Conservation (phyloP, 345 rosid genomes). For the Turnera subulata region DNA sequence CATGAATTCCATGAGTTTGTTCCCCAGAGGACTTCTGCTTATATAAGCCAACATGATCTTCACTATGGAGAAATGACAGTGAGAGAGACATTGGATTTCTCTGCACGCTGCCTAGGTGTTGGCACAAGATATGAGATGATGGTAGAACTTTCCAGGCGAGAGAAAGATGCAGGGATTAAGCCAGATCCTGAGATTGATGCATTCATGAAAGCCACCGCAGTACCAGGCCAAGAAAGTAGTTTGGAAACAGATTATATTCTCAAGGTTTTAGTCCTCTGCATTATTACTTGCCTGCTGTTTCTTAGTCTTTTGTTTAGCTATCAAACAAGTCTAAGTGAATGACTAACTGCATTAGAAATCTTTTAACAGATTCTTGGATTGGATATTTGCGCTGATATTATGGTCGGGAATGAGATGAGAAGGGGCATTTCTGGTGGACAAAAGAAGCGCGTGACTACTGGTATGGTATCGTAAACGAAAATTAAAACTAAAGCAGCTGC, state of each 20-base stretch:
- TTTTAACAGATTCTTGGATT: slow-evolving; percentile 48
- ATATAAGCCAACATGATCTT: slow-evolving; percentile 43
- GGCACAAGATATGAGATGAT: slow-evolving; percentile 44
- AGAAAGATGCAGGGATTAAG: slow-evolving; percentile 38
- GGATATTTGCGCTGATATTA: slow-evolving; percentile 40
- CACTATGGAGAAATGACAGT: slow-evolving; percentile 50
- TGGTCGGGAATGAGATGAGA: slow-evolving; percentile 44
- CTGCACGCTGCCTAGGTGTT: slow-evolving; percentile 47
- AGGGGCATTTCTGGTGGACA: slow-evolving; percentile 49
- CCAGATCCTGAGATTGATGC: slow-evolving; percentile 48
- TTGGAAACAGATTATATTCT: slow-evolving; percentile 44
- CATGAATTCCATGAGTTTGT: slow-evolving; percentile 39
- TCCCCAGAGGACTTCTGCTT: slow-evolving; percentile 44
- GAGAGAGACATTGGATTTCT: slow-evolving; percentile 45
- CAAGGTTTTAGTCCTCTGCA: too few relatives aligned
- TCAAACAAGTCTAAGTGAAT: too few relatives aligned
- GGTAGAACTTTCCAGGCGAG: slow-evolving; percentile 40
- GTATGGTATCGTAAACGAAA: too few relatives aligned
- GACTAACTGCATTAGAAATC: too few relatives aligned
- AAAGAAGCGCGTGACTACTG: too few relatives aligned
- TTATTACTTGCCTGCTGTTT: too few relatives aligned
- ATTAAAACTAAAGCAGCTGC: too few relatives aligned
- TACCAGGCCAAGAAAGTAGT: slow-evolving; percentile 39
- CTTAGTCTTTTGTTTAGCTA: too few relatives aligned
- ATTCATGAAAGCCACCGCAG: slow-evolving; percentile 46